Base-by-base conservation (phyloP, 2,329 filamentous ascomycete genomes). In the Ophiosphaerella narmari region DNA sequence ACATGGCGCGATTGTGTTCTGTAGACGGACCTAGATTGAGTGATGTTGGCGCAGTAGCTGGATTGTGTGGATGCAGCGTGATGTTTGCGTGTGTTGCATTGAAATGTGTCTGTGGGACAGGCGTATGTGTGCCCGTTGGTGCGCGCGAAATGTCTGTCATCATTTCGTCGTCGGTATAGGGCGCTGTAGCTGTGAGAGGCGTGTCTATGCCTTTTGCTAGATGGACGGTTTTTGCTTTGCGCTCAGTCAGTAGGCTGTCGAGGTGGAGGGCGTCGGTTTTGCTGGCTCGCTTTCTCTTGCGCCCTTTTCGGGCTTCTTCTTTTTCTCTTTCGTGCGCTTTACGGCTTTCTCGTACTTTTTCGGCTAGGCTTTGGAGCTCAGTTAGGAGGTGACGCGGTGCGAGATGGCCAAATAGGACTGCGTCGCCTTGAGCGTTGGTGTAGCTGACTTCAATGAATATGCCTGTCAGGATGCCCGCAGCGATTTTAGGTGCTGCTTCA, bases 361-460 rank as follows among this genome's bases (percentile, higher is more conserved):
- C 76, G 0, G 90, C 92, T 2, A 99, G 80, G 0, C 77, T 80
- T 31, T 79, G 79, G 50, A 99, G 78, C 73, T 99, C 94, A 39
- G 88, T 83, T 21, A 93, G 84, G 11, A 99, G 75, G 69, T 91
- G 94, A 0, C 86, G 80, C 0, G 94, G 94, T 33, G 90, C 90
- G 12, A 99, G 78, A 63, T 99, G 94, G 0, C 94, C 94, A 59
- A 91, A 99, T 0, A 99, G 80, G 0, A 86, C 83, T 42, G 88
- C 86, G 52, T 94, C 86, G 18, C 84, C 81, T 63, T 91, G 88
- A 7, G 84, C 83, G 70, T 97, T 88, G 54, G 91, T 89, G 71
- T 93, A 99, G 54, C 90, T 96, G 73, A 93, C 97, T 77, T 99
- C 94, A 62, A 99, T 95, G 67, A 97, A 93, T 11, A 99, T 88